Percentiles rank a stretch among this genome's conserved stretches.
Conservation (phyloP, 2,329 filamentous ascomycete species). For the Aaosphaeria pasadenensis region DNA sequence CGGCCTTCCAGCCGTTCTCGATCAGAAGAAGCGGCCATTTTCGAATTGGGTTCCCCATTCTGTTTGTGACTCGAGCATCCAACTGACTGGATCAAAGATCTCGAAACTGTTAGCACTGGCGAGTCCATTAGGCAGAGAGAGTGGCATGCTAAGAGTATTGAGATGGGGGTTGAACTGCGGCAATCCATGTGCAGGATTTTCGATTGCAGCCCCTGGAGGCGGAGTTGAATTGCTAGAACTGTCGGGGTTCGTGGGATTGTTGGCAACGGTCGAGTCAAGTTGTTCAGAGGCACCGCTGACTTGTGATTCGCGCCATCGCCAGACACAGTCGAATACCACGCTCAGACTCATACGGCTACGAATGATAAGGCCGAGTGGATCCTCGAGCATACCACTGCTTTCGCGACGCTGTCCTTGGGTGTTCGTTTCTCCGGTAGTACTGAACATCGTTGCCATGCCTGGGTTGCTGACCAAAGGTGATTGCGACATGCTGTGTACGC, state of each 20-base stretch:
- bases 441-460: slow-evolving; percentile 32
- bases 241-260: slow-evolving; percentile 84
- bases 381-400: slow-evolving; percentile 51
- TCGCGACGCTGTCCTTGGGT: slow-evolving; percentile 21
- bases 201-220: slow-evolving; percentile 43
- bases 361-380: slow-evolving; percentile 76
- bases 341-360: slow-evolving; percentile 82
- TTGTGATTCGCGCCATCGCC: slow-evolving; percentile 75
- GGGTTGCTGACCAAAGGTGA: slow-evolving; percentile 33
- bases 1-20: background rate
- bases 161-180: slow-evolving; percentile 37
- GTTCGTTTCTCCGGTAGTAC: slow-evolving; percentile 19
- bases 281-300: slow-evolving; percentile 45
- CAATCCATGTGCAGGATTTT: slow-evolving; percentile 31
- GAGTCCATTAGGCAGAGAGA: slow-evolving; percentile 59
- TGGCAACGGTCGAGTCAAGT: slow-evolving; percentile 66
- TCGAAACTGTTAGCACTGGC: slow-evolving; percentile 49
- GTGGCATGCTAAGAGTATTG: slow-evolving; percentile 45
- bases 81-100: slow-evolving; percentile 88
- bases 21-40: slow-evolving; percentile 18
- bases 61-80: slow-evolving; percentile 78
- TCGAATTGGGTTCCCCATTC: slow-evolving; percentile 30
- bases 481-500: slow-evolving; percentile 35
- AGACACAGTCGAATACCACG: slow-evolving; percentile 79
- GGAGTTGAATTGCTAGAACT: slow-evolving; percentile 62